A percentile compares a stretch with the other conserved stretches of the same genome.
Conservation (phyloP, 2,329 filamentous ascomycete genomes). For the Aspergillus jensenii region DNA sequence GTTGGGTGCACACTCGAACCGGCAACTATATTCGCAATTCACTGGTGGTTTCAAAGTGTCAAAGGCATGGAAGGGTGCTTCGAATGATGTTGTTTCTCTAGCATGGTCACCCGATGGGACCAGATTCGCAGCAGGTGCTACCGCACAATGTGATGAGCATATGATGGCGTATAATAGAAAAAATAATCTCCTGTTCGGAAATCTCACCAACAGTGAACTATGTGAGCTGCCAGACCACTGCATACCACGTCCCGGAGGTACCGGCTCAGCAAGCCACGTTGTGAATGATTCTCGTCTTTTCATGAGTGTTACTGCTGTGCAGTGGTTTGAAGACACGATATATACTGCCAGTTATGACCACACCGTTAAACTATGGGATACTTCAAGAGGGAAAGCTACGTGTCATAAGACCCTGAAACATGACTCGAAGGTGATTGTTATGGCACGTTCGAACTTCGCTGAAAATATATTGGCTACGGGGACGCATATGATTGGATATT, state of each 20-base stretch:
- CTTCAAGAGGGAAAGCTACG: slow-evolving; percentile 24
- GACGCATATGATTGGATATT: slow-evolving; percentile 37
- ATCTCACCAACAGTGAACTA: slow-evolving; percentile 42
- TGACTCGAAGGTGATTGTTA: slow-evolving; percentile 50
- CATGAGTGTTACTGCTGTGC: slow-evolving; percentile 56
- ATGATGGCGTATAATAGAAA: slow-evolving; percentile 62
- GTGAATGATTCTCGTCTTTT: slow-evolving; percentile 54
- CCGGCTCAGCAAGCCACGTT: slow-evolving; percentile 43
- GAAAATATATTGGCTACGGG: slow-evolving; percentile 51
- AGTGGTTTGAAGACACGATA: slow-evolving; percentile 51
- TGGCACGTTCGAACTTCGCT: slow-evolving; percentile 46
- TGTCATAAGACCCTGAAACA: slow-evolving; percentile 45
- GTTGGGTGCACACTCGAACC: slow-evolving; percentile 20
- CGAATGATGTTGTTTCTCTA: slow-evolving; percentile 57
- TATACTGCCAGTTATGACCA: slow-evolving; percentile 58
- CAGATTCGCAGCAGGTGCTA: slow-evolving; percentile 57
- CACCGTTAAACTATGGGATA: slow-evolving; percentile 58
- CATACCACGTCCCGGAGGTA: slow-evolving; percentile 40
- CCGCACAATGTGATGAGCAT: slow-evolving; percentile 54
- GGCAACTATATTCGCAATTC: slow-evolving; percentile 23
- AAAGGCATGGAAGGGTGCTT: slow-evolving; percentile 57
- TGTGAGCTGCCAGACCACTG: slow-evolving; percentile 57
- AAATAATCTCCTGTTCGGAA: slow-evolving; percentile 58
- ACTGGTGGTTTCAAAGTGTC: slow-evolving; percentile 44
- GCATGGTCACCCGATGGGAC: slow-evolving; percentile 58